These are phyloP conservation scores for Quercus gilva DNA, from an alignment of 306 rosid species.

Conservation along the genomic window DNA sequence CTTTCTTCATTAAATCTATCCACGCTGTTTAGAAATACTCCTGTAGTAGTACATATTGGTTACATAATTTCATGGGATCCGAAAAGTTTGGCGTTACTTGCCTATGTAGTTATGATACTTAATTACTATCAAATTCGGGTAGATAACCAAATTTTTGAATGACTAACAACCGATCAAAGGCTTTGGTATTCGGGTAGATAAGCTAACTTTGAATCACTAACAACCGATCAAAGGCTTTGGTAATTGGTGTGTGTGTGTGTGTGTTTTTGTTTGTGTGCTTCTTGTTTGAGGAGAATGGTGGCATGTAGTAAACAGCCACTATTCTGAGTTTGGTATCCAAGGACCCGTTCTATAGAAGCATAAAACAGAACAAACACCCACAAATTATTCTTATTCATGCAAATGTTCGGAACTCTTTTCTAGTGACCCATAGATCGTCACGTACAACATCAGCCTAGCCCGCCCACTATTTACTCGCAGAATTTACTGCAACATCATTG, in stretches of 20 bases:
- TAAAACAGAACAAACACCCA: too few relatives aligned
- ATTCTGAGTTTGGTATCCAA: too few relatives aligned
- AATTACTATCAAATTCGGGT: neutral
- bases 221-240: too few relatives aligned
- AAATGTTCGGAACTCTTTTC: too few relatives aligned
- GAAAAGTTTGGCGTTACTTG: neutral
- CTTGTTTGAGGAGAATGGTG: too few relatives aligned
- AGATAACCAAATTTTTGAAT: neutral
- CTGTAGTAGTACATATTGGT: conserved; percentile 38
- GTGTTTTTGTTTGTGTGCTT: too few relatives aligned
- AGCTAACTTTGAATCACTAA: neutral
- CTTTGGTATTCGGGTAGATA: neutral
- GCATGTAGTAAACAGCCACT: too few relatives aligned
- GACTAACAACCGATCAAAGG: too few relatives aligned
- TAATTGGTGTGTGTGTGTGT: too few relatives aligned
- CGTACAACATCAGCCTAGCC: neutral
- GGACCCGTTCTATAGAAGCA: too few relatives aligned
- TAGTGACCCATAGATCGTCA: neutral
- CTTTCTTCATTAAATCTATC: conserved; percentile 61
- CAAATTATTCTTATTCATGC: too few relatives aligned
- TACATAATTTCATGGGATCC: neutral
- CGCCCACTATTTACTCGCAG: neutral
- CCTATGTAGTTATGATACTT: neutral
- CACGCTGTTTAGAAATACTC: conserved; percentile 55
- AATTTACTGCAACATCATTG: neutral